phyloP scores from a whole-genome alignment of 2,329 filamentous ascomycete species.

The Ascochyta clinopodiicola region DNA sequence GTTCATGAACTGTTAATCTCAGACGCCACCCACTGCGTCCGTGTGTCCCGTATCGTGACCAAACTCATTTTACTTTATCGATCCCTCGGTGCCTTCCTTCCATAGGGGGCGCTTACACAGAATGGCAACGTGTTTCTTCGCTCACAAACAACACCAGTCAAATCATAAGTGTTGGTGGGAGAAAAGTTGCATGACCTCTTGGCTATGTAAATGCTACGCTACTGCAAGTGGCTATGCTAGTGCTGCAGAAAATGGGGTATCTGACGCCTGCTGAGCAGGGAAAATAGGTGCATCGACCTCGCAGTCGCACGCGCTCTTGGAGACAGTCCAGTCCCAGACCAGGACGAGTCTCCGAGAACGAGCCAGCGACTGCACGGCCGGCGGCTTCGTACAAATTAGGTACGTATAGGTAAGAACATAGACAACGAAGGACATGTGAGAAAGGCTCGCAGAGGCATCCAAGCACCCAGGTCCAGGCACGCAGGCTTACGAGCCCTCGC shows the following conservation, averaged over 20 bases:
- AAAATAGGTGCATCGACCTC: conserved; percentile 8
- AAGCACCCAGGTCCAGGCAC: not conserved
- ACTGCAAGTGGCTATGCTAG: conserved; percentile 21
- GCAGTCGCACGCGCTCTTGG: not conserved
- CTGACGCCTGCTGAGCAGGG: conserved; percentile 24
- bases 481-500: conserved; percentile 32
- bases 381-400: conserved; percentile 32
- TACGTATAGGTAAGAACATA: conserved; percentile 28
- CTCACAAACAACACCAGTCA: not conserved
- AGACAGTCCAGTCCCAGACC: conserved; percentile 6
- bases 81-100: conserved; percentile 4
- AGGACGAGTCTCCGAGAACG: not conserved
- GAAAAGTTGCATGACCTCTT: conserved; percentile 13
- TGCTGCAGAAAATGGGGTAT: conserved; percentile 31
- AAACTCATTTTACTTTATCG: conserved; percentile 10
- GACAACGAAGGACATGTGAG: conserved; percentile 34
- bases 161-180: not conserved
- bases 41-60: conserved; percentile 15
- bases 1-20: conserved; percentile 14
- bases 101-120: not conserved
- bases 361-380: not conserved
- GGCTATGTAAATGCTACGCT: conserved; percentile 24
- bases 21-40: conserved; percentile 18
- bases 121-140: not conserved
- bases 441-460: conserved; percentile 10